Percentiles rank a stretch among this genome's conserved stretches.
phyloP scores from a whole-genome alignment of 2,329 filamentous ascomycete genomes.

The Fusarium euwallaceae region DNA sequence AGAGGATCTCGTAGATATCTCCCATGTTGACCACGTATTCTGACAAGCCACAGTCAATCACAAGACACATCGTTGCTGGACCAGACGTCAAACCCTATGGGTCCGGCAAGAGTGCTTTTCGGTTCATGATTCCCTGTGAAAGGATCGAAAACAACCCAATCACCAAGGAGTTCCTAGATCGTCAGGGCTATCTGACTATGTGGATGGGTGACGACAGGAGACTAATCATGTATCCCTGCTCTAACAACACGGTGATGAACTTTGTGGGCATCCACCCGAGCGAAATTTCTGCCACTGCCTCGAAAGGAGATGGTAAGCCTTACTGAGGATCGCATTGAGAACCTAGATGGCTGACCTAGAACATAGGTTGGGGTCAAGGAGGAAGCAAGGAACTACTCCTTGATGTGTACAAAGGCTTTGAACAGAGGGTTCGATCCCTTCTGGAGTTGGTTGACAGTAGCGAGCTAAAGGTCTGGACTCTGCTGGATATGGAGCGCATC shows the following conservation, averaged over 20 bases:
- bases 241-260: slow-evolving; percentile 59
- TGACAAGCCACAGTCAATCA: slow-evolving; percentile 29
- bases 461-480: slow-evolving; percentile 67
- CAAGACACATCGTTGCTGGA: slow-evolving; percentile 42
- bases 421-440: slow-evolving; percentile 55
- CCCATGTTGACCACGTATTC: fast-evolving
- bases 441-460: slow-evolving; percentile 58
- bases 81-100: slow-evolving; percentile 51
- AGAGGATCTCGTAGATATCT: slow-evolving; percentile 7
- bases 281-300: background rate
- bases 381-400: slow-evolving; percentile 55
- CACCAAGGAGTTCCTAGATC: slow-evolving; percentile 27
- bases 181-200: slow-evolving; percentile 44
- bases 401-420: slow-evolving; percentile 58
- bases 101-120: slow-evolving; percentile 67
- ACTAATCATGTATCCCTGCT: slow-evolving; percentile 63
- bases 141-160: slow-evolving; percentile 48
- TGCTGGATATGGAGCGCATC: slow-evolving; percentile 73
- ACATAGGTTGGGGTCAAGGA: slow-evolving; percentile 56
- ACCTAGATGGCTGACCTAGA: slow-evolving; percentile 2
- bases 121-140: slow-evolving; percentile 62
- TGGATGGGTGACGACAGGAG: slow-evolving; percentile 59
- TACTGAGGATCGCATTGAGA: fast-evolving
- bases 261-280: slow-evolving; percentile 66
- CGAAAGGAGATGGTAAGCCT: slow-evolving; percentile 19